phyloP scores from a whole-genome alignment of 108 stramenopile genomes.

The Cylindrotheca closterium region DNA sequence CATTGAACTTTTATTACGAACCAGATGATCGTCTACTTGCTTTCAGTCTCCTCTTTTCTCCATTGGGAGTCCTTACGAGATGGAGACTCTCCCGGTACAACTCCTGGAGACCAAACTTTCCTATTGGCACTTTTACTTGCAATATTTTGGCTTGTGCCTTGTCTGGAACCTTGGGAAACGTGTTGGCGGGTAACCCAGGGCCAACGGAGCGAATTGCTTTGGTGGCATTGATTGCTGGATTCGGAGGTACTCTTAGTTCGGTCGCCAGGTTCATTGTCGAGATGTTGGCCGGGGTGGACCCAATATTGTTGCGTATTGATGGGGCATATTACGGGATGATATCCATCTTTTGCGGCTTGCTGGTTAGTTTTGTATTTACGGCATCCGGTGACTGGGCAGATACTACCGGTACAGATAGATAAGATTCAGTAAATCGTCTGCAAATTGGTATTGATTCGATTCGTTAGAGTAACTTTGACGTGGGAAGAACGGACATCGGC shows the following conservation, averaged over 20 bases:
- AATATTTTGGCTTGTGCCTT: conserved; percentile 78
- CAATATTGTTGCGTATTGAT: conserved; percentile 78
- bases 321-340: conserved; percentile 65
- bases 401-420: too few relatives aligned
- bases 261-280: conserved; percentile 77
- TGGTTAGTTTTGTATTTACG: conserved; percentile 66
- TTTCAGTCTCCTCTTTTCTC: conserved; percentile 74
- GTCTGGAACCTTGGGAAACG: conserved; percentile 60
- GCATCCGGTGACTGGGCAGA: conserved; percentile 83
- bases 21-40: conserved; percentile 60
- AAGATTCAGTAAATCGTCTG: too few relatives aligned
- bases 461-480: too few relatives aligned
- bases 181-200: conserved; percentile 76
- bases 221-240: conserved; percentile 70
- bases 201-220: conserved; percentile 68
- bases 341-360: conserved; percentile 61
- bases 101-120: conserved; percentile 66
- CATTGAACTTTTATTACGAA: conserved; percentile 57
- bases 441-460: too few relatives aligned
- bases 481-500: too few relatives aligned
- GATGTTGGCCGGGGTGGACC: conserved; percentile 66
- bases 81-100: conserved; percentile 73
- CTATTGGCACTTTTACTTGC: conserved; percentile 78
- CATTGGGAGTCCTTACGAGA: conserved; percentile 71
- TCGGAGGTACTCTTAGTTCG: conserved; percentile 75